A percentile compares a stretch with the other conserved stretches of the same genome.
Evolutionary conservation across 441 rosid species (phyloP).

Genomic region (Hura crepitans): DNA sequence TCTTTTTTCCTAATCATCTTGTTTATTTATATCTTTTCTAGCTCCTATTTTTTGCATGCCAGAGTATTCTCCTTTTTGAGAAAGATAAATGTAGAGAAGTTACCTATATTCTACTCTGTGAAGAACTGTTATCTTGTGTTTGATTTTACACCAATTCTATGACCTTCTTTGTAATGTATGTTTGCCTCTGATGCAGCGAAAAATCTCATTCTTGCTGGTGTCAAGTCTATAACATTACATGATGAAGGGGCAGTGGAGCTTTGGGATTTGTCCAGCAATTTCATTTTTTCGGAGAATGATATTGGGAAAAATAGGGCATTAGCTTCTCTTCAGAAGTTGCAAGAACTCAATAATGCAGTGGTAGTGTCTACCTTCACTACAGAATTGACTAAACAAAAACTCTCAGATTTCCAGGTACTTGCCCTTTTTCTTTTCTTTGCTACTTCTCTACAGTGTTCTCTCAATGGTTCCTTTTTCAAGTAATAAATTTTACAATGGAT

Average conservation of each 20-base stretch:
- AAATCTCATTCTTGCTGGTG: slow-evolving; percentile 91
- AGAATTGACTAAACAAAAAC: slow-evolving; percentile 57
- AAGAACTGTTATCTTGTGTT: neutral
- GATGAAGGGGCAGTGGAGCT: slow-evolving; percentile 72
- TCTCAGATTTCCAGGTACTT: slow-evolving; percentile 73
- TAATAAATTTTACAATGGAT: neutral
- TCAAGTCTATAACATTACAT: slow-evolving; percentile 84
- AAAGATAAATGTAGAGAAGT: neutral
- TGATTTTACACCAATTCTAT: neutral
- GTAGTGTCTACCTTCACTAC: slow-evolving; percentile 54
- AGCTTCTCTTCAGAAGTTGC: slow-evolving; percentile 79
- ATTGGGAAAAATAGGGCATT: slow-evolving; percentile 81
- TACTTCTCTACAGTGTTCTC: neutral
- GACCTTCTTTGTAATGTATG: neutral
- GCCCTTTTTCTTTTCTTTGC: neutral
- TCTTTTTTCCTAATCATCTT: neutral
- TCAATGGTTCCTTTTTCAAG: neutral
- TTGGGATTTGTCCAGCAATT: slow-evolving; percentile 86
- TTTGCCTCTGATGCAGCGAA: slow-evolving; percentile 50
- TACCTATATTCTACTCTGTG: neutral
- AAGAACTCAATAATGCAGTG: slow-evolving; percentile 87
- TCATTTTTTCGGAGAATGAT: slow-evolving; percentile 70
- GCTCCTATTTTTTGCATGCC: neutral
- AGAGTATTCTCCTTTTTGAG: neutral
- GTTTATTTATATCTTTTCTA: neutral